Evolutionary conservation across 78 protist species (phyloP), one percentile per base, ranked within the genome.

Genomic region (Dictyostelium citrinum): DNA sequence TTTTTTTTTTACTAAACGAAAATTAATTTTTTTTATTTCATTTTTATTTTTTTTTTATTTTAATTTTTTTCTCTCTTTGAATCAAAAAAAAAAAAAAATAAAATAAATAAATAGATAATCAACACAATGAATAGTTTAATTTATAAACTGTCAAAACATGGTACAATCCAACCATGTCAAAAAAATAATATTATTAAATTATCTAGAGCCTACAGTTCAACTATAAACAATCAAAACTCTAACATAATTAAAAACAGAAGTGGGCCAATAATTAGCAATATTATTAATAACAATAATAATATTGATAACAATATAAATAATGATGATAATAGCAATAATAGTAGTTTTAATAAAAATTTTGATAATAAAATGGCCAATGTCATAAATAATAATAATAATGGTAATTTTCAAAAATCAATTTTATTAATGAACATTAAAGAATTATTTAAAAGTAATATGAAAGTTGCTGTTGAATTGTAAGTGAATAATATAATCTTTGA

Each of bases 351-450:
- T n/a, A n/a, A n/a, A n/a, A n/a, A n/a, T n/a, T n/a, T n/a, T n/a
- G n/a, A 4, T 16, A 49, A 16, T 49, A 49, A 16, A 49, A 45
- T 45, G 16, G 22, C 8, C 8, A 45, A 45, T 45, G 12, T 16
- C 2, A 49, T 49, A 1, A 49, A 49, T 16, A 49, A 49, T 49
- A 49, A 49, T 49, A 49, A 49, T 55, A 55, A 55, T 20, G 6
- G 17, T 55, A 20, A 55, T 64, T 64, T 64, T 27, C 72, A 64
- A 64, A 64, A 64, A 64, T 27, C 72, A 64, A 64, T 64, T 27
- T 64, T 64, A 64, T 24, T 64, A 24, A 64, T 64, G 72, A 64
- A 64, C 12, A 64, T 64, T 10, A 78, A 78, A 78, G 83, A 78
- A 46, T 17, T 78, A 17, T 78, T 78, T 78, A 78, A 78, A 78